Evolutionary conservation across 441 rosid species (phyloP), one percentile per base, ranked within the genome.

Genomic region (Pelargonium hybrid): DNA sequence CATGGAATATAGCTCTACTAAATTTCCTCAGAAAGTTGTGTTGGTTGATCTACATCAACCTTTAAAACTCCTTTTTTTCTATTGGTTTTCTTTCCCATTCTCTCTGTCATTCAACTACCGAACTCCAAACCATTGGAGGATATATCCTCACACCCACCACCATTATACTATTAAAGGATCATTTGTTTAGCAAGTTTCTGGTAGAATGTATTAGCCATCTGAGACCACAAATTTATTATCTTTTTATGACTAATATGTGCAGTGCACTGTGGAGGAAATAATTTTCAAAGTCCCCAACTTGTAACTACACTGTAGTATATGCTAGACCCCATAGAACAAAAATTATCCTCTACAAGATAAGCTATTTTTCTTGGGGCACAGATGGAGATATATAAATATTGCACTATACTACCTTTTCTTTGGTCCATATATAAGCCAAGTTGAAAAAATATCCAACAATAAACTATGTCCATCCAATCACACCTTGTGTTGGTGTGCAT

Each of bases 401-500:
- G 17, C 54, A 10, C 14, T 34, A 57, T 57, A 57, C 63, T 57
- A 57, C 26, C 17, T 57, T 57, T 57, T 57, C 63, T 57, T 57
- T 57, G 63, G 63, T 57, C 63, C 63, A 57, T 57, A 57, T 23
- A 70, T 48, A 74, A 54, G 72, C 70, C 82, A 82, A 87, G 78
- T 80, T 79, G 77, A 73, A 73, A 74, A 80, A 82, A 54, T 74
- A 76, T 72, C 78, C 75, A 67, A 73, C 66, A 72, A 79, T 78
- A 83, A 80, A 84, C 69, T 70, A 83, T 71, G 76, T 84, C 84
- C 76, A 82, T 81, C 93, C 97, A 88, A 88, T 85, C 91, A 84
- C 29, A 57, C 79, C 76, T 82, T 74, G 73, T 72, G 77, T 75
- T 75, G 83, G 75, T 80, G 81, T 80, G 88, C 83, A 80, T 84